Percentiles rank a stretch among this genome's conserved stretches.
These are phyloP conservation scores for Penicillium concentricum DNA, from an alignment of 2,329 filamentous ascomycete genomes.

Conservation along the genomic window DNA sequence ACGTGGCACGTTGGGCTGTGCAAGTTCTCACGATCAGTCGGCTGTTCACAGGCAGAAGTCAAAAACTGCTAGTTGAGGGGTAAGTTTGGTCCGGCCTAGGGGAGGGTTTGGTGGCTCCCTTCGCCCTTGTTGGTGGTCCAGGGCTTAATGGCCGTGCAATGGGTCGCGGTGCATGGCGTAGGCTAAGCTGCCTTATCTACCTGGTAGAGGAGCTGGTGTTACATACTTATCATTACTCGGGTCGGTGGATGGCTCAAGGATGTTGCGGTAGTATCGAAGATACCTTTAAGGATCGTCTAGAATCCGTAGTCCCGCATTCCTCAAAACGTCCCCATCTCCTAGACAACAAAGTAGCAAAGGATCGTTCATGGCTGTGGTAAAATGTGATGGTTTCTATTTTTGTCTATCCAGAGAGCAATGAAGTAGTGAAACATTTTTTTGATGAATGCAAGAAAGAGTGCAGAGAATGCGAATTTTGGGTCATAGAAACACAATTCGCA, in stretches of 20 bases:
- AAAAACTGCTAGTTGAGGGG: not conserved
- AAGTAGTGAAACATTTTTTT: not conserved
- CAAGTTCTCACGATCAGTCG: not conserved
- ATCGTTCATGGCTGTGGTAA: not conserved
- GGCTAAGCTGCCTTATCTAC: not conserved
- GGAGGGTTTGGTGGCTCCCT: not conserved
- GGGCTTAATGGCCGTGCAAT: too few relatives aligned
- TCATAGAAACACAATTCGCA: not conserved
- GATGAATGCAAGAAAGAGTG: not conserved
- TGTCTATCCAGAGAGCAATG: not conserved
- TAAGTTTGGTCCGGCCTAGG: not conserved
- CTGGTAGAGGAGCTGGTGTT: not conserved
- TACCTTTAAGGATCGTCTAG: not conserved
- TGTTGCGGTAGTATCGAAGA: not conserved
- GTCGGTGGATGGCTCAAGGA: not conserved
- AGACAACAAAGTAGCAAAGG: not conserved
- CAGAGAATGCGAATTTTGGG: slow-evolving; percentile 1
- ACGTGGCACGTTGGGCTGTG: not conserved
- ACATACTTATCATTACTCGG: not conserved
- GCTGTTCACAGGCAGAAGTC: not conserved
- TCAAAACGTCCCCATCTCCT: not conserved
- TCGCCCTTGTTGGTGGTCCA: not conserved
- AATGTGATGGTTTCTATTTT: not conserved
- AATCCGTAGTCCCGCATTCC: slow-evolving; percentile 5
- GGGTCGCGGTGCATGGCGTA: not conserved